These are phyloP conservation scores for Aspergillus sergii DNA, from an alignment of 2,329 filamentous ascomycete species.

Conservation along the genomic window DNA sequence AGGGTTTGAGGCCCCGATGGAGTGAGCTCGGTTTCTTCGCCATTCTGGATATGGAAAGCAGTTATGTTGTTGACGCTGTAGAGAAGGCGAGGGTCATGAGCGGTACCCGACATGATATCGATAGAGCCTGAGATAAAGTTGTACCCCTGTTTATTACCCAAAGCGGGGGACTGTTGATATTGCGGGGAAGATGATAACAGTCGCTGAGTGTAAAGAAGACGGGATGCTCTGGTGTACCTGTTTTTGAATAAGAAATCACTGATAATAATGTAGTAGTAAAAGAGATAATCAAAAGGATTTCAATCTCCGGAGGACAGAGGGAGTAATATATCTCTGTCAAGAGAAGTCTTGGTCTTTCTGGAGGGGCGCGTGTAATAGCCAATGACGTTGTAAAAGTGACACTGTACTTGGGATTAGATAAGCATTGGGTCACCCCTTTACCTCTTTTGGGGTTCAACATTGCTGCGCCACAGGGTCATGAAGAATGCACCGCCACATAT, in stretches of 20 bases:
- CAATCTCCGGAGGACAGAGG: neutral
- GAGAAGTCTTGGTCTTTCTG: neutral
- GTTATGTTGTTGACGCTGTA: slow-evolving; percentile 74
- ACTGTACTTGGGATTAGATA: neutral
- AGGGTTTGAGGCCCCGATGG: slow-evolving; percentile 86
- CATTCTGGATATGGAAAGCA: slow-evolving; percentile 88
- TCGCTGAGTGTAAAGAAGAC: neutral
- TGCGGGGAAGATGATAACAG: neutral
- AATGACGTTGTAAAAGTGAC: slow-evolving; percentile 1
- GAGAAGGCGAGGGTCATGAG: slow-evolving; percentile 42
- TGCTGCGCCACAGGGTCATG: neutral
- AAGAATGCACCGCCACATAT: neutral
- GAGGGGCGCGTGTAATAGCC: neutral
- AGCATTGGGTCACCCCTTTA: neutral
- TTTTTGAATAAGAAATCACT: neutral
- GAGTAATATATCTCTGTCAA: neutral
- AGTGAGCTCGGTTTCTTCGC: slow-evolving; percentile 79
- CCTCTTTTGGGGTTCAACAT: neutral
- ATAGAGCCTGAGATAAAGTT: neutral
- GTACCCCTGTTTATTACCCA: neutral
- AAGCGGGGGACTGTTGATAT: neutral
- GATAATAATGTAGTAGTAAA: neutral
- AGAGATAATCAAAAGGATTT: neutral
- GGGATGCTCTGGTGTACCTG: neutral
- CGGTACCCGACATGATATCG: slow-evolving; percentile 27